Evolutionary conservation across 805 yeast genomes (phyloP).

Genomic region (Candida khao-thaluensis): DNA sequence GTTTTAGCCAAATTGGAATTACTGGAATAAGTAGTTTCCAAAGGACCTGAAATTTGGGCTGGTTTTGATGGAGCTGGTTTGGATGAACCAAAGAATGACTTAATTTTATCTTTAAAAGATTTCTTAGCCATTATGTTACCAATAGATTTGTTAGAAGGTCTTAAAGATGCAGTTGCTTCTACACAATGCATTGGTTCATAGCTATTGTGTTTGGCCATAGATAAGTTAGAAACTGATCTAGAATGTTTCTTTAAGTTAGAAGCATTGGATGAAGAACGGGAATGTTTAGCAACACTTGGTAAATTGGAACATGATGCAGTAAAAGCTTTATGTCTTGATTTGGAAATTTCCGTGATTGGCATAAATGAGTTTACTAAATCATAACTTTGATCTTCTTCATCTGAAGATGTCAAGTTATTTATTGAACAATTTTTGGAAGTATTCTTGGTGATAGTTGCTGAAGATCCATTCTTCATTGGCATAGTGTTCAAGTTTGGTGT

Average conservation of each 20-base stretch:
- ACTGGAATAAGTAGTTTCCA: conserved; percentile 16
- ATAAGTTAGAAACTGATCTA: conserved; percentile 15
- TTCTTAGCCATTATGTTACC: conserved; percentile 12
- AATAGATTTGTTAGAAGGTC: conserved; percentile 12
- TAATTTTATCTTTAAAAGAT: conserved; percentile 17
- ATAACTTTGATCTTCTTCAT: conserved; percentile 16
- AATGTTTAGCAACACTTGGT: neutral
- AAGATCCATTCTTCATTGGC: conserved; percentile 4
- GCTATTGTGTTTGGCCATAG: conserved; percentile 15
- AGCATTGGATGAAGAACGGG: conserved; percentile 5
- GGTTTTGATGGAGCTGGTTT: conserved; percentile 1
- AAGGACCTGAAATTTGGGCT: conserved; percentile 13
- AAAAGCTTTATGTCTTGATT: conserved; percentile 8
- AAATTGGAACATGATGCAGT: conserved; percentile 16
- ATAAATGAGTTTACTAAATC: conserved; percentile 16
- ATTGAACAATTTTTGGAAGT: neutral
- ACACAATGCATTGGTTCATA: conserved; percentile 16
- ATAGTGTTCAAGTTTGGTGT: conserved; percentile 4
- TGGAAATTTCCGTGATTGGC: conserved; percentile 14
- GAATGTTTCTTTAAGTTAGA: conserved; percentile 13
- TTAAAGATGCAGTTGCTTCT: conserved; percentile 11
- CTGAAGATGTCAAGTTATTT: conserved; percentile 9
- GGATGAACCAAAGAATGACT: conserved; percentile 12
- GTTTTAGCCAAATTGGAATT: conserved; percentile 7
- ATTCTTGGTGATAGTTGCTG: conserved; percentile 1